Evolutionary conservation across 805 yeast species (phyloP).

Genomic region (Barnettozyma botsteinii): DNA sequence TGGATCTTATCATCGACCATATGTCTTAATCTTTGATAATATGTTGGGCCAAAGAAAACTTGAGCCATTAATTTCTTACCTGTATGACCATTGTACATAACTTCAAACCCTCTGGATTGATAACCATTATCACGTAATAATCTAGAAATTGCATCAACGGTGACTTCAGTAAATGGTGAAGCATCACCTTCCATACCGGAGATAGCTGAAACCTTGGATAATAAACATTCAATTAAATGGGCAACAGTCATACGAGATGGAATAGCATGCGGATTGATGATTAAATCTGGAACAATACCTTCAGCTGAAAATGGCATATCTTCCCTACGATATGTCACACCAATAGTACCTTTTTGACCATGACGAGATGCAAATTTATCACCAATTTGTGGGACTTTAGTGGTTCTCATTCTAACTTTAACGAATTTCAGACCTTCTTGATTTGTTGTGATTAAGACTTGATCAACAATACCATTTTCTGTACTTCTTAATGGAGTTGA

Average conservation of each 20-base stretch:
- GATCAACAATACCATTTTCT: slow-evolving; percentile 97
- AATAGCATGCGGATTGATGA: slow-evolving; percentile 98
- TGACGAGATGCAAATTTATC: slow-evolving; percentile 99
- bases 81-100: slow-evolving; percentile 98
- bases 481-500: slow-evolving; percentile 96
- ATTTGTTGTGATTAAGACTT: slow-evolving; percentile 91
- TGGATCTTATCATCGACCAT: slow-evolving; percentile 99
- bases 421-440: slow-evolving; percentile 98
- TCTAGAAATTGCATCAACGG: slow-evolving; percentile 94
- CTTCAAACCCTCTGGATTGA: slow-evolving; percentile 97
- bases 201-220: slow-evolving; percentile 90
- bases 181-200: slow-evolving; percentile 99
- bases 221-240: slow-evolving; percentile 95
- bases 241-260: slow-evolving; percentile 99
- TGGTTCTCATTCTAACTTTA: slow-evolving; percentile 97
- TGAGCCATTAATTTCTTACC: slow-evolving; percentile 98
- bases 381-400: slow-evolving; percentile 98
- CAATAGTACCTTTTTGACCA: slow-evolving; percentile 99
- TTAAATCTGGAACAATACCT: slow-evolving; percentile 95
- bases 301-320: slow-evolving; percentile 97
- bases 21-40: slow-evolving; percentile 96
- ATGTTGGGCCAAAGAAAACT: slow-evolving; percentile 98
- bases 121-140: slow-evolving; percentile 92
- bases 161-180: slow-evolving; percentile 96
- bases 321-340: slow-evolving; percentile 96